Evolutionary conservation across 1,284 basidiomycete species (phyloP).

Genomic region (Cryptococcus neoformans): DNA sequence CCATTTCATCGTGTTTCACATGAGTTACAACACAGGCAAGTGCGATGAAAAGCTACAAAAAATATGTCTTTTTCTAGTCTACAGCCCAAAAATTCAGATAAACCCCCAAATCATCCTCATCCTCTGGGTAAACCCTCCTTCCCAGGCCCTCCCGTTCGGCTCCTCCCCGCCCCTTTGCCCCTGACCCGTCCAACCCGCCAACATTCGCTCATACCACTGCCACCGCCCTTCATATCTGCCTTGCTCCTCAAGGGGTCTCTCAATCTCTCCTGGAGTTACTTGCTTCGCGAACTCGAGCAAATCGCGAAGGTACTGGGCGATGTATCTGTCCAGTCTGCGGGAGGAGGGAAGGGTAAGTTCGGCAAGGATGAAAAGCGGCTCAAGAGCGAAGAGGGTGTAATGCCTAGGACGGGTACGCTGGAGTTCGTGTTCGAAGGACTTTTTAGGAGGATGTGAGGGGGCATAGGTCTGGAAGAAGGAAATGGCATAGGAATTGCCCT

Average conservation of each 20-base stretch:
- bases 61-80: no score
- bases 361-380: conserved; percentile 30
- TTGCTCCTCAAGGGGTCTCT: conserved; percentile 26
- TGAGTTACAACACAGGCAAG: no score
- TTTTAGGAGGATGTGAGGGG: conserved; percentile 8
- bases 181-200: conserved; percentile 19
- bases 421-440: conserved; percentile 21
- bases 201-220: conserved; percentile 26
- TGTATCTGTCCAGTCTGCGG: not conserved
- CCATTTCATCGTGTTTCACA: no score
- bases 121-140: conserved; percentile 30
- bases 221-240: conserved; percentile 18
- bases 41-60: no score
- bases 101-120: conserved; percentile 26
- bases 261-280: conserved; percentile 21
- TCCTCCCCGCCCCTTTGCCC: conserved; percentile 7
- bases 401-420: conserved; percentile 28
- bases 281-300: conserved; percentile 18
- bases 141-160: conserved; percentile 28
- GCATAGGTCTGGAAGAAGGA: conserved; percentile 5
- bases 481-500: conserved; percentile 10
- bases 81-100: conserved; percentile 1
- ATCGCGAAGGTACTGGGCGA: conserved; percentile 11
- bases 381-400: conserved; percentile 32
- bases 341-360: conserved; percentile 2